These are phyloP conservation scores for Russula sp. DNA, from an alignment of 768 basidiomycete species.

Conservation along the genomic window DNA sequence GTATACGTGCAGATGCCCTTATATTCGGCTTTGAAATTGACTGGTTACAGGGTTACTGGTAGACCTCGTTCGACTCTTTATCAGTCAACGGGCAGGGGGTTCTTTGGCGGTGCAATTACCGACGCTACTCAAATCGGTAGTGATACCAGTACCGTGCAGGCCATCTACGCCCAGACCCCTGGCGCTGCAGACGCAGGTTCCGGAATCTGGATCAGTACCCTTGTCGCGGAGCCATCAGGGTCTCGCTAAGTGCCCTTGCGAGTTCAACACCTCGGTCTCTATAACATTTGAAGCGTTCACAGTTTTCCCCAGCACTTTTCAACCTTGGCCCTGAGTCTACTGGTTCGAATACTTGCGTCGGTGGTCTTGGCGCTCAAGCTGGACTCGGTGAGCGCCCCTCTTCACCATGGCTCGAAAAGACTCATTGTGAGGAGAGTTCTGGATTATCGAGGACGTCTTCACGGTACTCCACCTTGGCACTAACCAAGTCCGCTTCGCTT, in stretches of 20 bases:
- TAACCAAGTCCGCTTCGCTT: background rate
- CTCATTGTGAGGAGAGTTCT: background rate
- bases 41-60: background rate
- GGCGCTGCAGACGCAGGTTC: background rate
- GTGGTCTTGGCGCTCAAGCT: background rate
- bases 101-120: conserved; percentile 25
- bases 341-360: background rate
- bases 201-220: background rate
- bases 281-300: background rate
- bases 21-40: conserved; percentile 27
- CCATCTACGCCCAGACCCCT: background rate
- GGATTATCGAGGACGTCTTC: background rate
- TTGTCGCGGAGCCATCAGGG: background rate
- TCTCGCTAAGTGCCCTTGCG: background rate
- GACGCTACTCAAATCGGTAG: conserved; percentile 30
- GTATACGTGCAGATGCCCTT: conserved; percentile 10
- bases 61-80: conserved; percentile 26
- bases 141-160: background rate
- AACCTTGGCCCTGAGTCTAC: background rate
- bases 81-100: conserved; percentile 23
- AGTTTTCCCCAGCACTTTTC: background rate
- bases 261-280: background rate
- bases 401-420: background rate
- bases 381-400: background rate
- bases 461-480: background rate